phyloP scores from a whole-genome alignment of 1,284 basidiomycete genomes.

The Rhodotorula sp. region DNA sequence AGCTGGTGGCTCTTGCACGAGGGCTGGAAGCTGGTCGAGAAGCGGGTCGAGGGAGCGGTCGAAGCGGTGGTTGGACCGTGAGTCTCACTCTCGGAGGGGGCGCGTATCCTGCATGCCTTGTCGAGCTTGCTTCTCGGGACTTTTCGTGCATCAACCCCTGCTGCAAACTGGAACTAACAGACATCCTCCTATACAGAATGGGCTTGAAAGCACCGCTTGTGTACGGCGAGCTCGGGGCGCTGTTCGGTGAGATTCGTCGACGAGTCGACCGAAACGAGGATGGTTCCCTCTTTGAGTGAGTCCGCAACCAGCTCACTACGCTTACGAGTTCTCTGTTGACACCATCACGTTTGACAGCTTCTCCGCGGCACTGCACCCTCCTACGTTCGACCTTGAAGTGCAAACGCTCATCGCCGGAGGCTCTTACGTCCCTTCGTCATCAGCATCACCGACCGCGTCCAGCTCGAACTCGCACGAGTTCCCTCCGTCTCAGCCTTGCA shows the following conservation, averaged over 20 bases:
- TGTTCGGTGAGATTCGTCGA: conserved; percentile 67
- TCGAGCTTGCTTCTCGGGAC: not conserved
- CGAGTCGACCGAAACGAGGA: conserved; percentile 61
- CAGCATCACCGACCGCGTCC: conserved; percentile 60
- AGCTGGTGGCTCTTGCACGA: conserved; percentile 88
- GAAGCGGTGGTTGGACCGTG: conserved; percentile 76
- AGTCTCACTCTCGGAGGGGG: conserved; percentile 44
- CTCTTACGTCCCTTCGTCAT: conserved; percentile 45
- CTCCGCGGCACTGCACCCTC: conserved; percentile 68
- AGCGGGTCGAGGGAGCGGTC: conserved; percentile 67
- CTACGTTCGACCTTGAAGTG: conserved; percentile 64
- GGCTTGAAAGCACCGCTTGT: conserved; percentile 72
- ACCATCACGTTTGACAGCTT: conserved; percentile 55
- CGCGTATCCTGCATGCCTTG: not conserved
- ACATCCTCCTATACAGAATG: conserved; percentile 55
- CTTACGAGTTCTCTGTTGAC: conserved; percentile 9
- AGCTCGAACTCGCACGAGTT: conserved; percentile 12
- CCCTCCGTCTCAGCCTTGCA: conserved; percentile 56
- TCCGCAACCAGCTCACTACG: not conserved
- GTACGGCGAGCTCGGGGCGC: conserved; percentile 63
- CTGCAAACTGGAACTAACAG: not conserved
- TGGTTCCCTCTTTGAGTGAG: conserved; percentile 64
- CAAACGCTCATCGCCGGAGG: conserved; percentile 68
- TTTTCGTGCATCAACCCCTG: too few relatives aligned
- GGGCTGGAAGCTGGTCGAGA: conserved; percentile 78